Percentiles rank a stretch among this genome's conserved stretches.
phyloP scores from a whole-genome alignment of 441 rosid species.

The Isatis lusitanica region DNA sequence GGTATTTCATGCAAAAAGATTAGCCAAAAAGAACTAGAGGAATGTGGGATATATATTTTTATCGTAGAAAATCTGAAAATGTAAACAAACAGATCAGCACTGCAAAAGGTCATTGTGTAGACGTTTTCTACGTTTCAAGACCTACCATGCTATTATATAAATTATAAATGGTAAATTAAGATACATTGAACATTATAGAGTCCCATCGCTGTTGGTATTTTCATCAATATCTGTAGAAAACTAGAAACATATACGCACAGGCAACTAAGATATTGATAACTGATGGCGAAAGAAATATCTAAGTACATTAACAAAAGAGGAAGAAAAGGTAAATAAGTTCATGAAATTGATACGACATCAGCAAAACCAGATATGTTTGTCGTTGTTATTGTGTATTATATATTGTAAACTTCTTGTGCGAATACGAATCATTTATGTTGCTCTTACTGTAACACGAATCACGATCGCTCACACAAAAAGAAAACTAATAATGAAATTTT shows the following conservation, averaged over 20 bases:
- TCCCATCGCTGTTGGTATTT: slow-evolving; percentile 21
- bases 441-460: not conserved
- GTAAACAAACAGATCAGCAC: not conserved
- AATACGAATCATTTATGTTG: not conserved
- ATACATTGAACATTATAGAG: slow-evolving; percentile 19
- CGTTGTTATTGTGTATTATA: not conserved
- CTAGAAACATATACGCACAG: not conserved
- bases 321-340: not conserved
- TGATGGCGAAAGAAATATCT: not conserved
- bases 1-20: not conserved
- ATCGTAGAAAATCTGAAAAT: not conserved
- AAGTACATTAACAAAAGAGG: not conserved
- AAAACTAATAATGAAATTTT: not conserved
- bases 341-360: not conserved
- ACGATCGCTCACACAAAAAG: not conserved
- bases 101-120: slow-evolving; percentile 23
- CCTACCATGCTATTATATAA: slow-evolving; percentile 18
- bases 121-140: slow-evolving; percentile 21
- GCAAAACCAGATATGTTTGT: not conserved
- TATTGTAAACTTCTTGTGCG: not conserved
- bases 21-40: not conserved
- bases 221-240: slow-evolving; percentile 10
- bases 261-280: slow-evolving; percentile 10
- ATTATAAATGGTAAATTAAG: not conserved
- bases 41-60: not conserved